Conservation (phyloP, 1,139 yeast genomes). For the Suhomyces bribrorum region DNA sequence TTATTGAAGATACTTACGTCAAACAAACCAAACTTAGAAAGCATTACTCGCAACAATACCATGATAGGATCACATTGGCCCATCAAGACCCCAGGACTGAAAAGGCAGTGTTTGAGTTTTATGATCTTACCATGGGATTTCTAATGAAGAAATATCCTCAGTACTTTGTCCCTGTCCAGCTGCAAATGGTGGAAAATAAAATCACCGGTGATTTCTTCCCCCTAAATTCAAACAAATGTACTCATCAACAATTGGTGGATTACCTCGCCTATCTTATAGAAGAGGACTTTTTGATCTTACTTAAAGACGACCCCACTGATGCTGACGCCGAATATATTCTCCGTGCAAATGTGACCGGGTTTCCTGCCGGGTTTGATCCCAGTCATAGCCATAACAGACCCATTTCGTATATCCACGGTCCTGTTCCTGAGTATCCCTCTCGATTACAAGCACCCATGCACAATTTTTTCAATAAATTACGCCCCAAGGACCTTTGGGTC, state of each 20-base stretch:
- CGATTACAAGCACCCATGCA: slow-evolving; percentile 39
- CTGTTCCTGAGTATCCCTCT: slow-evolving; percentile 43
- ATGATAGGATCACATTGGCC: slow-evolving; percentile 27
- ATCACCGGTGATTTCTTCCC: slow-evolving; percentile 35
- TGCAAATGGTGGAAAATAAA: slow-evolving; percentile 23
- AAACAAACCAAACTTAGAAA: slow-evolving; percentile 25
- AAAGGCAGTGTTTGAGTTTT: slow-evolving; percentile 37
- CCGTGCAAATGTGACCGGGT: slow-evolving; percentile 39
- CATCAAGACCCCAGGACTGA: slow-evolving; percentile 21
- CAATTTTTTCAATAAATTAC: slow-evolving; percentile 39
- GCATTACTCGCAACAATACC: slow-evolving; percentile 20
- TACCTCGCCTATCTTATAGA: slow-evolving; percentile 35
- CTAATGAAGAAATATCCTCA: slow-evolving; percentile 36
- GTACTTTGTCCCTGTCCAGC: slow-evolving; percentile 23
- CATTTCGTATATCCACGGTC: slow-evolving; percentile 40
- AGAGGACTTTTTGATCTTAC: slow-evolving; percentile 41
- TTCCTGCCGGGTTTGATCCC: slow-evolving; percentile 49
- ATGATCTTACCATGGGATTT: slow-evolving; percentile 29
- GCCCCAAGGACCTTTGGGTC: slow-evolving; percentile 42
- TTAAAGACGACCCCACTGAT: slow-evolving; percentile 37
- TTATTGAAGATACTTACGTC: slow-evolving; percentile 39
- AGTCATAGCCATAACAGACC: slow-evolving; percentile 34
- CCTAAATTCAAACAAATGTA: slow-evolving; percentile 14
- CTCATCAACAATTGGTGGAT: slow-evolving; percentile 24
- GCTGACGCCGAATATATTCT: slow-evolving; percentile 37